Evolutionary conservation across 768 basidiomycete genomes (phyloP).

Genomic region (Naematelia aurantialba): DNA sequence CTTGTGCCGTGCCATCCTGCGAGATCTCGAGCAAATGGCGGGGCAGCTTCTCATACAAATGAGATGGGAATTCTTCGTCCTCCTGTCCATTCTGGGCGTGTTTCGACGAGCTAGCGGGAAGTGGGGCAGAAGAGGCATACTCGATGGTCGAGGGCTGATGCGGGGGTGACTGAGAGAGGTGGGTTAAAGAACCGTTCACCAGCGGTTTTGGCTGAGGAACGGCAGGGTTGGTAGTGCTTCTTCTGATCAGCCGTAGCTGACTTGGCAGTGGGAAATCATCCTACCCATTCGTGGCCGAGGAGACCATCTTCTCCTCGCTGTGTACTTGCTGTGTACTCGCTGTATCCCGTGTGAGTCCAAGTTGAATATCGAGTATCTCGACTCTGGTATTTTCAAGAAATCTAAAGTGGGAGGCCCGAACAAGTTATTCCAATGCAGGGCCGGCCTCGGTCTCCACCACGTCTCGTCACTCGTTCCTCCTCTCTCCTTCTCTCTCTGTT

Average conservation of each 20-base stretch:
- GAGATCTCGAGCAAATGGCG: constrained; percentile 33
- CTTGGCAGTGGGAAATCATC: no score
- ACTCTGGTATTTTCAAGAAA: not conserved
- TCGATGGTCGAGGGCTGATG: constrained; percentile 34
- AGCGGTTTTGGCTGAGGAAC: not conserved
- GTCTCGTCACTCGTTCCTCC: no score
- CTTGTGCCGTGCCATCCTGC: constrained; percentile 17
- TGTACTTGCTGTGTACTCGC: no score
- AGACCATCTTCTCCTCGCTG: not conserved
- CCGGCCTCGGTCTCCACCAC: not conserved
- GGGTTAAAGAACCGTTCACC: constrained; percentile 1
- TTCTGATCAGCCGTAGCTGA: not conserved
- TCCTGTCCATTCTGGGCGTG: constrained; percentile 29
- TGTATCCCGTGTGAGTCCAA: no score
- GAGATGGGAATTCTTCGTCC: constrained; percentile 45
- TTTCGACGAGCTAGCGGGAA: constrained; percentile 36
- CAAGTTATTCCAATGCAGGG: not conserved
- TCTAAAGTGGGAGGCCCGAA: not conserved
- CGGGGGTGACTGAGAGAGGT: constrained; percentile 2
- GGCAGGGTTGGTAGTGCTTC: not conserved
- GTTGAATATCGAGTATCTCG: not conserved
- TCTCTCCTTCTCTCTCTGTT: no score
- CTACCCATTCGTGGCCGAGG: not conserved
- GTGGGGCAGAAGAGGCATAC: constrained; percentile 48
- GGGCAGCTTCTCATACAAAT: constrained; percentile 49